These are phyloP conservation scores for Ogataea dorogensis DNA, from an alignment of 805 yeast genomes.

Conservation along the genomic window DNA sequence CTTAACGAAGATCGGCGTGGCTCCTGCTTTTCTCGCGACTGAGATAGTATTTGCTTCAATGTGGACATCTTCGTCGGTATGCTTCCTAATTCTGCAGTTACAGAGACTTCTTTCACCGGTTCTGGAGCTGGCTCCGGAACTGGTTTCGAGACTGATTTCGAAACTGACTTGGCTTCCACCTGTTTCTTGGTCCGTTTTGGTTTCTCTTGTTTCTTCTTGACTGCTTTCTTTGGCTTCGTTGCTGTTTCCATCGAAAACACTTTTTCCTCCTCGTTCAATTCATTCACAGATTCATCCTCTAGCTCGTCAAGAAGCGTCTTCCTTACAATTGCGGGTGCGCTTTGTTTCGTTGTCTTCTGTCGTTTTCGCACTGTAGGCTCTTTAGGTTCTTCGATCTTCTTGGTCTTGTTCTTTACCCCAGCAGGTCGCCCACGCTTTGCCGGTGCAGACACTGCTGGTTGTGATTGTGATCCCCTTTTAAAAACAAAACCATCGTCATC, in stretches of 20 bases:
- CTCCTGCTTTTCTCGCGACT: constrained; percentile 2
- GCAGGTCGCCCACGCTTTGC: constrained; percentile 8
- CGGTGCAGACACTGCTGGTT: constrained; percentile 1
- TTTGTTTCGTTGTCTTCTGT: constrained; percentile 4
- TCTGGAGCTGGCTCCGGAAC: constrained; percentile 1
- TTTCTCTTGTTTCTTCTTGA: constrained; percentile 1
- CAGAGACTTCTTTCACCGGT: neutral
- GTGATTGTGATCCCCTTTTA: constrained; percentile 20
- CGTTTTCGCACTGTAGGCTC: constrained; percentile 2
- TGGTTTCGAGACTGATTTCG: neutral
- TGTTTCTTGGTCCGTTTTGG: constrained; percentile 2
- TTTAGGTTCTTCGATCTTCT: neutral
- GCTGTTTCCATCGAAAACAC: constrained; percentile 15
- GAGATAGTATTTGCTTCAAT: neutral
- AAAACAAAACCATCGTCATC: constrained; percentile 25
- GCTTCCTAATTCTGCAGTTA: neutral
- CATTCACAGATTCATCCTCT: constrained; percentile 5
- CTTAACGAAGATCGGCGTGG: constrained; percentile 49
- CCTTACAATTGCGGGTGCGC: neutral
- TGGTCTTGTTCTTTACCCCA: constrained; percentile 9
- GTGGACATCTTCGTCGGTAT: constrained; percentile 3
- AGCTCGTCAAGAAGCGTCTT: constrained; percentile 12
- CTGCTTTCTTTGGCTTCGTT: constrained; percentile 2
- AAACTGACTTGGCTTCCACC: too few relatives aligned
- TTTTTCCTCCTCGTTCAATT: constrained; percentile 7